Evolutionary conservation across 2,329 filamentous ascomycete species (phyloP), one percentile per base, ranked within the genome.

Genomic region (Ambrosiella beaveri): DNA sequence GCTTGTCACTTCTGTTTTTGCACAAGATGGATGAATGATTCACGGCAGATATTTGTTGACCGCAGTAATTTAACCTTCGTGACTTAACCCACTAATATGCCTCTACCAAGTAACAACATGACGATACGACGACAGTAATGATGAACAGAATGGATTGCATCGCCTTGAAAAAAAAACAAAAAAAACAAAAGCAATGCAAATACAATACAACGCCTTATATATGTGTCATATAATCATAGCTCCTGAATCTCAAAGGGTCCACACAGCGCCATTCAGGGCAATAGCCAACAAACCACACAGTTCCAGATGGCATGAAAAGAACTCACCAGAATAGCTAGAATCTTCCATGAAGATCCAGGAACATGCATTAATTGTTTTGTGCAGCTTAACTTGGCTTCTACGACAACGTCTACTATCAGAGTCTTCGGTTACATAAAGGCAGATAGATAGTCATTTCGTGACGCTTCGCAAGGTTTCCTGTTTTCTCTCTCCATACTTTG

Each of bases 281-380:
- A 5, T 27, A 27, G 27, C 27, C 27, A 27, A 27, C 27, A 27
- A 27, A 27, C 27, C 27, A 27, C 27, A 4, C 27, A 27, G 27
- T 27, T 27, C 27, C 27, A 27, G 27, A 27, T 27, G 27, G 27
- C 3, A 2, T 19, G 6, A 54, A 54, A 40, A 40, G 41, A 17
- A 41, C 3, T 12, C 47, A 15, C 27, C 9, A 17, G 40, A 51
- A 38, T 15, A 59, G 58, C 58, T 59, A 59, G 58, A 59, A 59
- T 56, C 58, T 59, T 59, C 58, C 15, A 57, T 40, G 47, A 55
- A 19, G 12, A 51, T 35, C 47, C 17, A 51, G 47, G 47, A 35
- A 51, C 19, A 51, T 51, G 15, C 47, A 51, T 51, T 19, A 36
- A 2, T 51, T 9, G 8, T 5, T 4, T 37, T 51, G 15, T 51